Evolutionary conservation across 768 basidiomycete genomes (phyloP).

Genomic region (Thelephora aurantiotincta): DNA sequence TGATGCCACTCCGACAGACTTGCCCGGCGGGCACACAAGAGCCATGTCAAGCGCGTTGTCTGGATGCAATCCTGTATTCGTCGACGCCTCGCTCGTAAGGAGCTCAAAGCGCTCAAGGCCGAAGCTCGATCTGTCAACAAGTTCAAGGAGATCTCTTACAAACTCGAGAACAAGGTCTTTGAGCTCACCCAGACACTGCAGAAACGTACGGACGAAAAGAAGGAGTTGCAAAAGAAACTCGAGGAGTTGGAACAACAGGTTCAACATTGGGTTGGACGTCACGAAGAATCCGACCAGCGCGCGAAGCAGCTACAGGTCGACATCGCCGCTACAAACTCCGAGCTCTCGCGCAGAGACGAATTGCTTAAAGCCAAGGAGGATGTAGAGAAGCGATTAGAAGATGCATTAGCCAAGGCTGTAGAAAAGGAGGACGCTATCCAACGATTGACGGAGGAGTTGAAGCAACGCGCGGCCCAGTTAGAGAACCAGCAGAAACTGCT

Average conservation of each 20-base stretch:
- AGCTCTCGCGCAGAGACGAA: slow-evolving; percentile 57
- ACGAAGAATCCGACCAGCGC: slow-evolving; percentile 74
- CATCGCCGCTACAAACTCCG: slow-evolving; percentile 56
- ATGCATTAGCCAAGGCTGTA: slow-evolving; percentile 50
- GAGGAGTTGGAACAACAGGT: slow-evolving; percentile 74
- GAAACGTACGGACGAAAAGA: slow-evolving; percentile 82
- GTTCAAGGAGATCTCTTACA: slow-evolving; percentile 97
- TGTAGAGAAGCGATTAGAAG: slow-evolving; percentile 69
- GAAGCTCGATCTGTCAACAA: slow-evolving; percentile 96
- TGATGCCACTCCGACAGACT: slow-evolving; percentile 23
- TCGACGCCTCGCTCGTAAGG: slow-evolving; percentile 72
- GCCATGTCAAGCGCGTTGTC: slow-evolving; percentile 59
- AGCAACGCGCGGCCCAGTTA: slow-evolving; percentile 57
- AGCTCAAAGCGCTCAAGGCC: slow-evolving; percentile 69
- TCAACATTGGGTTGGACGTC: slow-evolving; percentile 68
- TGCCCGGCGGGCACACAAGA: slow-evolving; percentile 35
- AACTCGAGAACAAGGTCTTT: slow-evolving; percentile 97
- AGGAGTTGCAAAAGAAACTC: slow-evolving; percentile 66
- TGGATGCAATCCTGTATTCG: slow-evolving; percentile 88
- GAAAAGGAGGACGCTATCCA: slow-evolving; percentile 82
- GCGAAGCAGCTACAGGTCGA: slow-evolving; percentile 60
- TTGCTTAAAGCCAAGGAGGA: slow-evolving; percentile 64
- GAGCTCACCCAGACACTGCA: slow-evolving; percentile 93
- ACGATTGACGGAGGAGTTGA: slow-evolving; percentile 66
- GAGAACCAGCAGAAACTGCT: slow-evolving; percentile 63